Base-by-base conservation (phyloP, 768 basidiomycete genomes). In the Suillus clintonianus region DNA sequence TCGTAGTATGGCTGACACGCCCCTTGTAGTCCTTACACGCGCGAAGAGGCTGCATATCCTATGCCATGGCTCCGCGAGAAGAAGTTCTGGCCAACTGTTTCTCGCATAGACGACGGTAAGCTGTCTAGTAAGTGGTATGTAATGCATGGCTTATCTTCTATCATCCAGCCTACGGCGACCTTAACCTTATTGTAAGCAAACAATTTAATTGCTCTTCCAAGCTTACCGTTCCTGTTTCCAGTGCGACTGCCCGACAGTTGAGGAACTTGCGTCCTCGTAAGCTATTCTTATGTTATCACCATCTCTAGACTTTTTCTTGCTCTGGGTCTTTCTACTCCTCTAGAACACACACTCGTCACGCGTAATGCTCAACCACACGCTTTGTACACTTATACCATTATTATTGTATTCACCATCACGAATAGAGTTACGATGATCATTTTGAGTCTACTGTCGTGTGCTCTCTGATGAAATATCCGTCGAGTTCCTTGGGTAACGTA, bases 51-150 rank as follows among this genome's bases (percentile, higher is more conserved):
- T n/a, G 95, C 86, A 9, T 98, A 94, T 76, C 96, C 97, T 27
- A 75, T 94, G 65, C 83, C 90, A 14, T 92, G 88, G 82, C 82
- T 99, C 36, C 81, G 81, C 57, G 89, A 92, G 77, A 91, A 86
- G 81, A 99, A 99, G 78, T 97, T 98, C 80, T 99, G 97, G 97
- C 97, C 97, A 1, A 85, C 92, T 5, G 91, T 96, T 48, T 90
- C 92, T 5, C 84, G 97, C 54, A 86, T 99, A 59, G 96, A 98
- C 71, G 97, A 98, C 80, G 91, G 94, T 95, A 74, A 72, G 89
- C 77, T 39, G 5, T 13, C 24, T 30, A 15, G 24, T 39, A 11
- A 41, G 1, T 11, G 10, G 15, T 17, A 30, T 50, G 5, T 10
- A 13, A 53, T 66, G 22, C 15, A 41, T 55, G 17, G 24, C 39